phyloP scores from a whole-genome alignment of 2,329 filamentous ascomycete species.

The Fusarium sp. region DNA sequence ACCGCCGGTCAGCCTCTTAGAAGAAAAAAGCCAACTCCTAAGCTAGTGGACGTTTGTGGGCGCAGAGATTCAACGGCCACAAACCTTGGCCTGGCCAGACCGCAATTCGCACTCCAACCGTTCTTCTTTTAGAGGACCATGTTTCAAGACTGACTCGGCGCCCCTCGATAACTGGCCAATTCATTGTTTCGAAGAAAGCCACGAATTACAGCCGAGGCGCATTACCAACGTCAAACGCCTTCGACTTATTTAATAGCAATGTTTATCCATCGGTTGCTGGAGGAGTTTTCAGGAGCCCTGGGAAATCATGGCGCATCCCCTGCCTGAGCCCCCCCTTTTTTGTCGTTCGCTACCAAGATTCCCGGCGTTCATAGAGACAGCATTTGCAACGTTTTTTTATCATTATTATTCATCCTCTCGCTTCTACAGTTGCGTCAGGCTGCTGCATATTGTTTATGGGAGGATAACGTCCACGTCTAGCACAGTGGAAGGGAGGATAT shows the following conservation, averaged over 20 bases:
- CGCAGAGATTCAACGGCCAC: constrained; percentile 21
- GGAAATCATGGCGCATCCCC: constrained; percentile 1
- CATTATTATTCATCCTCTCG: constrained; percentile 31
- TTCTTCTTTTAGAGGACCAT: constrained; percentile 22
- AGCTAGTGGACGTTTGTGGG: constrained; percentile 31
- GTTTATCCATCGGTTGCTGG: constrained; percentile 20
- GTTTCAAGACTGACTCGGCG: constrained; percentile 35
- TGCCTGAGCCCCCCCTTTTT: constrained; percentile 14
- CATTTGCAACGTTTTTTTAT: constrained; percentile 35
- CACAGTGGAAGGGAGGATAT: constrained; percentile 18
- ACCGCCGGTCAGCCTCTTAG: constrained; percentile 18
- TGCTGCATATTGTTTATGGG: constrained; percentile 27
- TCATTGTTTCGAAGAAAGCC: constrained; percentile 27
- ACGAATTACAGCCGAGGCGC: constrained; percentile 29
- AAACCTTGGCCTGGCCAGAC: constrained; percentile 14
- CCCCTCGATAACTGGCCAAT: constrained; percentile 27
- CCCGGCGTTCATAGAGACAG: constrained; percentile 45
- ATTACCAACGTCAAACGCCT: constrained; percentile 23
- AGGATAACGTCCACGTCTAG: constrained; percentile 14
- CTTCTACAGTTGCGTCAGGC: constrained; percentile 17
- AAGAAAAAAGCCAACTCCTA: constrained; percentile 21
- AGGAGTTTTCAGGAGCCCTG: constrained; percentile 22
- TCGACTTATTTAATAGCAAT: constrained; percentile 7
- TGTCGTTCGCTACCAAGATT: constrained; percentile 44
- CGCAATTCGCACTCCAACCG: constrained; percentile 17